Evolutionary conservation across 1,284 basidiomycete species (phyloP).

Genomic region (Hemileia vastatrix): DNA sequence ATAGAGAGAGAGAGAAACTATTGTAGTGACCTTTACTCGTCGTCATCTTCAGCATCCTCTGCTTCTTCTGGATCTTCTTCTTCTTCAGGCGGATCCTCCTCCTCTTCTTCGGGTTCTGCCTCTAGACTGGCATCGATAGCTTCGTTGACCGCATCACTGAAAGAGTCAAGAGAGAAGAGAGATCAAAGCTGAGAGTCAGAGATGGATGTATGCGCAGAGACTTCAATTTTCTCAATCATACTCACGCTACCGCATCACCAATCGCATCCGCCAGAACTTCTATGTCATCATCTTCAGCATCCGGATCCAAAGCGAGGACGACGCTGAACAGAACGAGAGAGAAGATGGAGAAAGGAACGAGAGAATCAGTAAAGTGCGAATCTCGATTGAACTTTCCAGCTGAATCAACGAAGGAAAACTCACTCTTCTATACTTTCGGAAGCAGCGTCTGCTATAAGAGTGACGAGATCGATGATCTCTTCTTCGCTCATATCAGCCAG

Average conservation of each 20-base stretch:
- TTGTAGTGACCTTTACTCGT: too few relatives aligned
- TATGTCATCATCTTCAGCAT: background rate
- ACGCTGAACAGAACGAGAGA: background rate
- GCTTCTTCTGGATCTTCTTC: too few relatives aligned
- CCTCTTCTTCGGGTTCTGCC: too few relatives aligned
- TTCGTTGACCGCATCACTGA: too few relatives aligned
- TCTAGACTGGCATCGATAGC: too few relatives aligned
- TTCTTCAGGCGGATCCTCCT: too few relatives aligned
- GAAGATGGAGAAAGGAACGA: too few relatives aligned
- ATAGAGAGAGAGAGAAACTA: too few relatives aligned
- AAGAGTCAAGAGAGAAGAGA: too few relatives aligned
- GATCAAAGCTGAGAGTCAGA: background rate
- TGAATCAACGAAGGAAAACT: background rate
- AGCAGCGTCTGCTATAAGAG: background rate
- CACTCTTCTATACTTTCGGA: background rate
- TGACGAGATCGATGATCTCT: background rate
- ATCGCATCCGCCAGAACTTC: background rate
- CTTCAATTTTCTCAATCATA: background rate
- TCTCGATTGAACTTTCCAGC: background rate
- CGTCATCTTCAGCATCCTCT: too few relatives aligned
- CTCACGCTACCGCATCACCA: background rate
- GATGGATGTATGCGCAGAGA: background rate
- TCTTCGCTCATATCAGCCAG: background rate
- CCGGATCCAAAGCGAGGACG: background rate
- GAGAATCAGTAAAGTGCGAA: background rate